These are phyloP conservation scores for Beauveria scarabaeidicola DNA, from an alignment of 2,329 filamentous ascomycete genomes.

Conservation along the genomic window DNA sequence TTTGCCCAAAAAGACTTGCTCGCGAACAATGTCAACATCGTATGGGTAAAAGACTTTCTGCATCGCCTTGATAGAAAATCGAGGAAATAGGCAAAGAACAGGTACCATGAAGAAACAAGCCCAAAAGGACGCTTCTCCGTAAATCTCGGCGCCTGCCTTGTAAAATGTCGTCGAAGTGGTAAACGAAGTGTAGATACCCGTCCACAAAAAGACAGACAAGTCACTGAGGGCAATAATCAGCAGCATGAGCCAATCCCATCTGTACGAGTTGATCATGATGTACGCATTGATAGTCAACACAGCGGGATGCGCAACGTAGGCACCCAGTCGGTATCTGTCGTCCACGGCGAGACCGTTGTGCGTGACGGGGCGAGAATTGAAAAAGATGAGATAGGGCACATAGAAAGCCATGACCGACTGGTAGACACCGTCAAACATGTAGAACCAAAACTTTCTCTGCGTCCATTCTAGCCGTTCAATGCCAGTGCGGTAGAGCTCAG, in stretches of 20 bases:
- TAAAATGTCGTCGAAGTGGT: slow-evolving; percentile 55
- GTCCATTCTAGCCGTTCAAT: slow-evolving; percentile 98
- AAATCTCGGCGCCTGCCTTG: slow-evolving; percentile 68
- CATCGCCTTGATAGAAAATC: slow-evolving; percentile 75
- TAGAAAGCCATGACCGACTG: slow-evolving; percentile 92
- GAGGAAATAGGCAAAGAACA: slow-evolving; percentile 74
- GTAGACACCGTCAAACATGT: slow-evolving; percentile 92
- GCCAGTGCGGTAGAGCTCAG: slow-evolving; percentile 87
- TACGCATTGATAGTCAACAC: slow-evolving; percentile 89
- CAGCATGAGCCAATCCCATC: slow-evolving; percentile 95
- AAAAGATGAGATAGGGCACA: slow-evolving; percentile 77
- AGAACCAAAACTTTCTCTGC: slow-evolving; percentile 88
- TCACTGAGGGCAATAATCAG: slow-evolving; percentile 76
- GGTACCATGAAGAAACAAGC: slow-evolving; percentile 70
- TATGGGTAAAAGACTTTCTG: slow-evolving; percentile 93
- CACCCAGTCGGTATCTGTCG: slow-evolving; percentile 76
- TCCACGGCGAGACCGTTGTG: slow-evolving; percentile 65
- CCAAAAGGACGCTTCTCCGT: slow-evolving; percentile 80
- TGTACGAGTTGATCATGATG: slow-evolving; percentile 90
- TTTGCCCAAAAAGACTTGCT: slow-evolving; percentile 76
- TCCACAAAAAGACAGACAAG: slow-evolving; percentile 90
- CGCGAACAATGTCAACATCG: slow-evolving; percentile 91
- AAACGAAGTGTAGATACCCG: slow-evolving; percentile 65
- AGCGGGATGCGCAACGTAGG: slow-evolving; percentile 76
- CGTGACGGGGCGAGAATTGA: slow-evolving; percentile 58